Percentiles rank a stretch among this genome's conserved stretches.
phyloP scores from a whole-genome alignment of 129 eudicot species.

The Flaveria ramosissima region DNA sequence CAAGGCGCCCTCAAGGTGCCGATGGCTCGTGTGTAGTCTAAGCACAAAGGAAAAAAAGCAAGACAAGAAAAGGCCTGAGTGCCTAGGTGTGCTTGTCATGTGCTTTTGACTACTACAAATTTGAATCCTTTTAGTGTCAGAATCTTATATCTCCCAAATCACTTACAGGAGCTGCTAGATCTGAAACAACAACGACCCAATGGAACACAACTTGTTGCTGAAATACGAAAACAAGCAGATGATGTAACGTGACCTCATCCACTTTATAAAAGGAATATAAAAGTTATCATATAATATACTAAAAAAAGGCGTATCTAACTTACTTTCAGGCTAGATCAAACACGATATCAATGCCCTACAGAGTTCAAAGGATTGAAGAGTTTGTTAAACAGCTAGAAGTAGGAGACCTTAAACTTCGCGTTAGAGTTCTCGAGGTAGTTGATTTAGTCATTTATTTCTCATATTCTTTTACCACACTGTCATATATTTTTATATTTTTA shows the following conservation, averaged over 20 bases:
- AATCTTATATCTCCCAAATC: not conserved
- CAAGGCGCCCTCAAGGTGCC: not conserved
- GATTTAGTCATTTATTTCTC: not conserved
- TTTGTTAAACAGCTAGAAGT: slow-evolving; percentile 84
- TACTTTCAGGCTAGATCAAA: slow-evolving; percentile 73
- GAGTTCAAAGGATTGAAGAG: slow-evolving; percentile 93
- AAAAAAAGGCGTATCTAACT: slow-evolving; percentile 4
- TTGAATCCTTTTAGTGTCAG: not conserved
- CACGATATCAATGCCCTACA: slow-evolving; percentile 93
- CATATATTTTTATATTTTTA: not conserved
- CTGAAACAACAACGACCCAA: slow-evolving; percentile 64
- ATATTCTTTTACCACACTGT: not conserved
- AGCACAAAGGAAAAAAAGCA: not conserved
- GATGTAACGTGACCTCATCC: slow-evolving; percentile 53
- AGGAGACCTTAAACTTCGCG: slow-evolving; percentile 96
- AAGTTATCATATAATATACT: not conserved
- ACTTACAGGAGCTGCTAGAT: slow-evolving; percentile 88
- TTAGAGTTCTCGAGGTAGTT: slow-evolving; percentile 89
- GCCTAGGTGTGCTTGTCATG: not conserved
- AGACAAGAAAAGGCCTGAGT: not conserved
- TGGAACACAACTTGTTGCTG: slow-evolving; percentile 81
- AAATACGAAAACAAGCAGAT: slow-evolving; percentile 91
- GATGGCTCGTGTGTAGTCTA: not conserved
- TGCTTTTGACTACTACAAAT: not conserved
- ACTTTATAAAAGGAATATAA: not conserved